phyloP scores from a whole-genome alignment of 108 stramenopile genomes.

The Nitzschia putrida region DNA sequence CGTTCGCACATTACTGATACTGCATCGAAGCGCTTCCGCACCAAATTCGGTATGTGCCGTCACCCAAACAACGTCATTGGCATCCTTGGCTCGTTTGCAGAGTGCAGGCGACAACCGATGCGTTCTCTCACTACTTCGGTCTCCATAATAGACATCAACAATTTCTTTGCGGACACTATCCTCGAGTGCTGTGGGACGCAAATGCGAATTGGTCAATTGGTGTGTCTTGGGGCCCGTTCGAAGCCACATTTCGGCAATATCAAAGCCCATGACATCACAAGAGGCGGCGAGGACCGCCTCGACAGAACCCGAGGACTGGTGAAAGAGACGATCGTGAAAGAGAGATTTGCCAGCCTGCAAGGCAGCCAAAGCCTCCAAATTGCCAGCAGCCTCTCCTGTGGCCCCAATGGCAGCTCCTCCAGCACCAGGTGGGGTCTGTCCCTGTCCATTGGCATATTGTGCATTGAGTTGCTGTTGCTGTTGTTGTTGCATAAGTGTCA shows the following conservation, averaged over 20 bases:
- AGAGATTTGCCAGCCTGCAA: constrained; percentile 38
- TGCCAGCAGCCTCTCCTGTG: constrained; percentile 26
- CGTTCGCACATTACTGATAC: constrained; percentile 82
- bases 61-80: constrained; percentile 86
- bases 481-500: constrained; percentile 35
- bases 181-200: constrained; percentile 78
- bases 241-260: constrained; percentile 94
- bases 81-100: constrained; percentile 89
- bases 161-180: constrained; percentile 73
- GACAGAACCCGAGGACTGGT: constrained; percentile 56
- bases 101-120: constrained; percentile 85
- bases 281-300: constrained; percentile 74
- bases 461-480: constrained; percentile 28
- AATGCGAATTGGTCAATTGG: constrained; percentile 84
- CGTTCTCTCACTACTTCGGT: constrained; percentile 66
- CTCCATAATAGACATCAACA: constrained; percentile 90
- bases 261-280: constrained; percentile 85
- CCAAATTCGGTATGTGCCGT: constrained; percentile 71
- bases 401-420: constrained; percentile 34
- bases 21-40: constrained; percentile 74
- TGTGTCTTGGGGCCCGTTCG: constrained; percentile 91
- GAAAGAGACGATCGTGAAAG: constrained; percentile 55
- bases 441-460: constrained; percentile 33
- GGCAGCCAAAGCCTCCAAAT: constrained; percentile 16
- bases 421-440: constrained; percentile 6